Conservation (phyloP, 257 asterid genomes). For the Nicotiana tabacum region DNA sequence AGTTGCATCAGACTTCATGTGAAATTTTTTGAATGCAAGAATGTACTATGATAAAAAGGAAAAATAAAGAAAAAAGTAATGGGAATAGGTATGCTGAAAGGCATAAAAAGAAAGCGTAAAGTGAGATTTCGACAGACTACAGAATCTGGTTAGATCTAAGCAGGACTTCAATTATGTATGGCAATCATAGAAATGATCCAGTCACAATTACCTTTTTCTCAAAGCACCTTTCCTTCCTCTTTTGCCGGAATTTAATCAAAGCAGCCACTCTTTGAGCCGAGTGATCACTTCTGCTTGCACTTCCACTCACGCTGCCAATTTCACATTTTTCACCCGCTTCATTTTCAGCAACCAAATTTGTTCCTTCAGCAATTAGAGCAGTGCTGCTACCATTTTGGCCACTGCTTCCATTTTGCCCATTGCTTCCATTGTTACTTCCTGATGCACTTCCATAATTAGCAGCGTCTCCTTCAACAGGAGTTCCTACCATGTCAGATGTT, state of each 20-base stretch:
- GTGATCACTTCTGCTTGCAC: slow-evolving; percentile 27
- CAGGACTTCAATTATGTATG: background rate
- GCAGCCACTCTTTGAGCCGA: slow-evolving; percentile 41
- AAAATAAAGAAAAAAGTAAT: background rate
- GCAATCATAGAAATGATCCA: background rate
- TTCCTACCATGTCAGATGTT: slow-evolving; percentile 17
- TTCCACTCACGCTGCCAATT: slow-evolving; percentile 22
- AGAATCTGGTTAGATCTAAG: background rate
- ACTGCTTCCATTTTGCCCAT: slow-evolving; percentile 40
- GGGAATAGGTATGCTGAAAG: background rate
- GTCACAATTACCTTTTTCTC: slow-evolving; percentile 39
- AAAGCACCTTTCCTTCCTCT: slow-evolving; percentile 48
- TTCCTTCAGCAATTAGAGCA: slow-evolving; percentile 33
- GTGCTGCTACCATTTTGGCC: slow-evolving; percentile 35
- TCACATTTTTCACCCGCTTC: slow-evolving; percentile 24
- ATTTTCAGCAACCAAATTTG: slow-evolving; percentile 25
- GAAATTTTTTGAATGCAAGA: background rate
- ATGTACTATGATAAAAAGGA: background rate
- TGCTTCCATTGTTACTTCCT: slow-evolving; percentile 40
- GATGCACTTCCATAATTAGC: slow-evolving; percentile 47
- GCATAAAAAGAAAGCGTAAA: background rate
- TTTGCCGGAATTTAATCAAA: slow-evolving; percentile 40
- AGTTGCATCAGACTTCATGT: background rate
- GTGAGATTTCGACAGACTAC: background rate
- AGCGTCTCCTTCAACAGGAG: slow-evolving; percentile 31